Evolutionary conservation across 805 yeast genomes (phyloP).

Genomic region (Vanderwaltozyma yarrowii): DNA sequence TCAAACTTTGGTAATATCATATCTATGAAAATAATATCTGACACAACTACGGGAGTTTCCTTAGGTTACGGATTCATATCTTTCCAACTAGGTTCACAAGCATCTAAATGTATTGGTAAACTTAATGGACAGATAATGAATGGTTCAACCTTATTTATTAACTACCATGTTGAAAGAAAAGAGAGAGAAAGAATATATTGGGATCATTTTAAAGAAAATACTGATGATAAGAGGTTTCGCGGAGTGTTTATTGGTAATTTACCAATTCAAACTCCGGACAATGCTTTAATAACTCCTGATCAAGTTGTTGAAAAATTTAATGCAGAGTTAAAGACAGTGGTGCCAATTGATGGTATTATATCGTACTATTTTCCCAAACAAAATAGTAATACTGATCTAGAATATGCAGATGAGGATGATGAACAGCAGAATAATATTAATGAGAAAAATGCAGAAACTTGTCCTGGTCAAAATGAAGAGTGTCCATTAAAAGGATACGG

Average conservation of each 20-base stretch:
- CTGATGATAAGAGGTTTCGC: conserved; percentile 37
- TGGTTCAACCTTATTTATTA: conserved; percentile 35
- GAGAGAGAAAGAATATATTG: conserved; percentile 39
- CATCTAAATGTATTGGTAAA: conserved; percentile 48
- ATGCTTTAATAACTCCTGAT: conserved; percentile 17
- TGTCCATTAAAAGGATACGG: conserved; percentile 36
- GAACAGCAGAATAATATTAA: not conserved
- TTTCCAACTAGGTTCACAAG: conserved; percentile 45
- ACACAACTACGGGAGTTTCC: conserved; percentile 31
- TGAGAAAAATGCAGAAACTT: conserved; percentile 3
- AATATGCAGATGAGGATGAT: conserved; percentile 1
- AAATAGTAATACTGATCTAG: conserved; percentile 9
- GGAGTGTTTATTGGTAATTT: conserved; percentile 46
- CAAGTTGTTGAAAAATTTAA: conserved; percentile 34
- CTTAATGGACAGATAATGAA: conserved; percentile 36
- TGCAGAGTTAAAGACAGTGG: conserved; percentile 35
- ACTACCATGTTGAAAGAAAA: conserved; percentile 54
- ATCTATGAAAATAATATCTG: conserved; percentile 39
- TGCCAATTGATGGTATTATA: conserved; percentile 12
- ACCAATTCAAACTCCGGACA: conserved; percentile 32
- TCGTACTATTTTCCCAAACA: conserved; percentile 26
- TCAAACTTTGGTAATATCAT: conserved; percentile 33
- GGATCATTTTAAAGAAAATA: conserved; percentile 29
- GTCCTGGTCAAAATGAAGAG: conserved; percentile 8
- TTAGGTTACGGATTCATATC: conserved; percentile 60